These are phyloP conservation scores for Thermochaetoides dissita DNA, from an alignment of 2,329 filamentous ascomycete species.

Conservation along the genomic window DNA sequence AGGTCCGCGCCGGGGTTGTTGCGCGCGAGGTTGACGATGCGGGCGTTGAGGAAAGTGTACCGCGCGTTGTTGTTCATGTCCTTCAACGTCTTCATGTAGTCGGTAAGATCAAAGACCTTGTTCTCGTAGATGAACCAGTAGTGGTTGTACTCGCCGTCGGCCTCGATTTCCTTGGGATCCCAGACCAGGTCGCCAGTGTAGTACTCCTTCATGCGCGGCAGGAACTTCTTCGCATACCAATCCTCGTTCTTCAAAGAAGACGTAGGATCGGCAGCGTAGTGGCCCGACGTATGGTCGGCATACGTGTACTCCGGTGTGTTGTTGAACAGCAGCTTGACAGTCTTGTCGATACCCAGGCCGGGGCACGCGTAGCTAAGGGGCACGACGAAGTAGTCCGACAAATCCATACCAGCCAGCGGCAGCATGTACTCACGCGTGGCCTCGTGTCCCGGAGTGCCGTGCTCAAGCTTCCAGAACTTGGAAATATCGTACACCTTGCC, in stretches of 20 bases:
- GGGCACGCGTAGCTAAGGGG: constrained; percentile 64
- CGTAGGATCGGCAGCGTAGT: constrained; percentile 36
- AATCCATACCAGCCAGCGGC: constrained; percentile 60
- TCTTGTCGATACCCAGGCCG: constrained; percentile 50
- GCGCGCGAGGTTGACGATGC: constrained; percentile 54
- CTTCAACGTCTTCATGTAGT: constrained; percentile 73
- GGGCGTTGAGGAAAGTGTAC: constrained; percentile 60
- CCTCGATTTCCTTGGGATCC: constrained; percentile 42
- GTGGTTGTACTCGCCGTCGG: constrained; percentile 53
- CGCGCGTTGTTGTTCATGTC: constrained; percentile 35
- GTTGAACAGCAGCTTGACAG: constrained; percentile 31
- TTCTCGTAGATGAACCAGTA: constrained; percentile 69
- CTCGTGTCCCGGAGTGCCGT: constrained; percentile 58
- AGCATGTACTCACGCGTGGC: constrained; percentile 54
- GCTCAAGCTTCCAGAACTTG: constrained; percentile 73
- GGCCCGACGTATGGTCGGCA: constrained; percentile 60
- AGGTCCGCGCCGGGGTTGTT: constrained; percentile 71
- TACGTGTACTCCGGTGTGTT: constrained; percentile 22
- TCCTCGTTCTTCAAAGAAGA: constrained; percentile 46
- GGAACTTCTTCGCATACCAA: constrained; percentile 68
- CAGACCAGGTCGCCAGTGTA: constrained; percentile 80
- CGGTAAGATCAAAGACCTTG: constrained; percentile 73
- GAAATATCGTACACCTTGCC: constrained; percentile 86
- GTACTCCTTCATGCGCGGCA: constrained; percentile 68
- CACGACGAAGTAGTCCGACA: constrained; percentile 75